Evolutionary conservation across 768 basidiomycete genomes (phyloP).

Genomic region (Trichaptum fuscoviolaceum): DNA sequence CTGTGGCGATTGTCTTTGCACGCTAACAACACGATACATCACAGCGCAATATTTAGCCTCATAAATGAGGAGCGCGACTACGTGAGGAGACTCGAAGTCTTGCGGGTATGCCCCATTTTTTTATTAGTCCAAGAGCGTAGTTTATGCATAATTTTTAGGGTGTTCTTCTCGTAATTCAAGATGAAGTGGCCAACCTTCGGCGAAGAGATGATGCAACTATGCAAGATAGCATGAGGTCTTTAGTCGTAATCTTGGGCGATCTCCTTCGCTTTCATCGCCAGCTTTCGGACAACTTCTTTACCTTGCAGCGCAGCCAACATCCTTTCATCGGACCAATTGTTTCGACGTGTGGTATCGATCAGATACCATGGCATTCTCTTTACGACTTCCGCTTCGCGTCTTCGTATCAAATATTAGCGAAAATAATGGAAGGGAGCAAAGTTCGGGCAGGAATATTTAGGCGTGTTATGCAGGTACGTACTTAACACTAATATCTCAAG

Average conservation of each 20-base stretch:
- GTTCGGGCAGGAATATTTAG: background rate
- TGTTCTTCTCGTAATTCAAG: background rate
- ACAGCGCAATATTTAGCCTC: background rate
- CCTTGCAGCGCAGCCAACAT: background rate
- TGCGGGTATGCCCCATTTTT: background rate
- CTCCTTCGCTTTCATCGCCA: background rate
- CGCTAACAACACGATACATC: background rate
- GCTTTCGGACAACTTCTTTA: background rate
- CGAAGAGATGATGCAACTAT: background rate
- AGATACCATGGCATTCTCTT: background rate
- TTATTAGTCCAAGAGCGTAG: background rate
- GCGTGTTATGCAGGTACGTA: background rate
- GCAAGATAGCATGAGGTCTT: background rate
- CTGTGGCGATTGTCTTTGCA: background rate
- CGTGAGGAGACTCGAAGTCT: background rate
- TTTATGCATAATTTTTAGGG: background rate
- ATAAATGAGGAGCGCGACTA: background rate
- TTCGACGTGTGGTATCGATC: background rate
- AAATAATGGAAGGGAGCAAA: conserved; percentile 1
- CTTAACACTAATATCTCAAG: background rate
- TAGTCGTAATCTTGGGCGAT: background rate
- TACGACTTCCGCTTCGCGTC: background rate
- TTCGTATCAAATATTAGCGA: background rate
- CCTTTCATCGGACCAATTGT: background rate
- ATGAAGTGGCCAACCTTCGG: background rate